Base-by-base conservation (phyloP, 75 land plant species). In the Picea sitchensis region DNA sequence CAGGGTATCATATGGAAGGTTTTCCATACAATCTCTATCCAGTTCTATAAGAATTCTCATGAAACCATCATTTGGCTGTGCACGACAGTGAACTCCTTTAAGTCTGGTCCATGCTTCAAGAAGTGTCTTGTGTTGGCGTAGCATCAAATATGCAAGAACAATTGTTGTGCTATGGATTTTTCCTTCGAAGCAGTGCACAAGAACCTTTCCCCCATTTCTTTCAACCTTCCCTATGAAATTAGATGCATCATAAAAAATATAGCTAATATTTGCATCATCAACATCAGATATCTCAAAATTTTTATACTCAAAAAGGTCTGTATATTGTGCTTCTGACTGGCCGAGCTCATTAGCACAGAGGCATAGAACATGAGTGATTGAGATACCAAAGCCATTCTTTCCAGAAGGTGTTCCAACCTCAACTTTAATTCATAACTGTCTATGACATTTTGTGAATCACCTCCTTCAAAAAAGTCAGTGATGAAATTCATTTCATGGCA, bases 391-490 rank as follows among this genome's bases (percentile, higher is more conserved):
- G 65, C 74, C 81, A 86, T 80, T 32, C 85, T 83, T 71, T 86
- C 87, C 74, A 86, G 73, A 14, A 86, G 38, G 80, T 86, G 87
- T 76, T 83, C 87, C 76, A 77, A 77, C 38, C 87, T 65, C 47
- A 86, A 80, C 87, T 86, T 86, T 44, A 86, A 76, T 79, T 86
- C 87, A 76, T 86, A 86, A 72, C 79, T 82, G 36, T 81, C 83
- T 51, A 86, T 74, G 31, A 86, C 59, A 69, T 82, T 86, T 71
- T 86, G 87, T 9, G 47, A 62, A 14, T 79, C 68, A 47, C 82
- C 79, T 9, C 85, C 26, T 26, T 26, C 87, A 57, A 86, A 65
- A 65, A 86, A 86, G 0, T 85, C 87, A 3, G 85, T 83, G 30
- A 76, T 80, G 59, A 86, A 86, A 41, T 75, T 79, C 51, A 83